Evolutionary conservation across 768 basidiomycete species (phyloP).

Genomic region (Suillus placidus): DNA sequence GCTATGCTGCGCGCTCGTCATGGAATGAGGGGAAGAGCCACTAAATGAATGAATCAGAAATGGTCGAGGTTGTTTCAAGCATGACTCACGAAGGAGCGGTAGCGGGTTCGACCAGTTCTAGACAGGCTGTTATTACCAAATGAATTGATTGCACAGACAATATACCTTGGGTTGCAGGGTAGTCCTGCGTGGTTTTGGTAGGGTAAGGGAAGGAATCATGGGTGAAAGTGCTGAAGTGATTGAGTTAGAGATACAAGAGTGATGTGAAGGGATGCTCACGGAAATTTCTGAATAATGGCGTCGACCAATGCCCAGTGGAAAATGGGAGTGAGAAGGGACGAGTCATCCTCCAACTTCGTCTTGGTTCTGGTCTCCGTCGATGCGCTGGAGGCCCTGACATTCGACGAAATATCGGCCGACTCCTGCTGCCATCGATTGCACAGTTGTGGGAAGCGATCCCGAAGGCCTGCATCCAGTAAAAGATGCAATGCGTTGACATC

Average conservation of each 20-base stretch:
- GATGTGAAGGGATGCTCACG: constrained; percentile 15
- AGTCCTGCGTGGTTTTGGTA: not conserved
- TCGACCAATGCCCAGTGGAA: constrained; percentile 25
- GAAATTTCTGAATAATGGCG: constrained; percentile 25
- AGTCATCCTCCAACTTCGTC: constrained; percentile 11
- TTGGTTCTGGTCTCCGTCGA: not conserved
- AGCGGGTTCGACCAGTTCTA: constrained; percentile 16
- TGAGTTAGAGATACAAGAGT: not conserved
- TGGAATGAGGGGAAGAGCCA: no score
- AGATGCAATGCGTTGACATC: constrained; percentile 29
- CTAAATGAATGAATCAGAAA: not conserved
- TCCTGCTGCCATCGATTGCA: constrained; percentile 30
- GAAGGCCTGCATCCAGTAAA: constrained; percentile 33
- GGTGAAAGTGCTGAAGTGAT: constrained; percentile 8
- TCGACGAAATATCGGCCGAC: constrained; percentile 2
- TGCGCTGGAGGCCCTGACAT: rapidly evolving
- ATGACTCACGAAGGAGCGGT: not conserved
- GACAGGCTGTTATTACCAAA: not conserved
- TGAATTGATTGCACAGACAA: no score
- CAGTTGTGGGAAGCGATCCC: constrained; percentile 24
- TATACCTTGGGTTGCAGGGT: constrained; percentile 12
- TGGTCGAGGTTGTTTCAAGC: not conserved
- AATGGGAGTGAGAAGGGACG: constrained; percentile 4
- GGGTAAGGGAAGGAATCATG: constrained; percentile 21
- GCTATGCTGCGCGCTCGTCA: not conserved